A percentile compares a stretch with the other conserved stretches of the same genome.
phyloP scores from a whole-genome alignment of 2,329 filamentous ascomycete species.

The Colletotrichum viniferum region DNA sequence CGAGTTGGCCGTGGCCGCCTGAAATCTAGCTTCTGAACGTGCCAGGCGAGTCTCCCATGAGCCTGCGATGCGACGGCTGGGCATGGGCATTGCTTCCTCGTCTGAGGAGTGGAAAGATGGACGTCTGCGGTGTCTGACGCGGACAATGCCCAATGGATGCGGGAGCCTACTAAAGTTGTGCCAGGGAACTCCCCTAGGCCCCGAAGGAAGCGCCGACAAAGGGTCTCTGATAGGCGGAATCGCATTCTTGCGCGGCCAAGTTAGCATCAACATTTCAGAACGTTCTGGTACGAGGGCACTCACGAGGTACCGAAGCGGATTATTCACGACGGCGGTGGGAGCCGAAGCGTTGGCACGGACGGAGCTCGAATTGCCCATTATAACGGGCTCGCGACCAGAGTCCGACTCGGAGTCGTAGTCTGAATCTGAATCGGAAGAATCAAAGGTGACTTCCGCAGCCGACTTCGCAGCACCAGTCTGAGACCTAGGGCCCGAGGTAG shows the following conservation, averaged over 20 bases:
- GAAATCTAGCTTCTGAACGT: background rate
- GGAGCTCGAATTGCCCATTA: background rate
- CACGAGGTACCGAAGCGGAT: background rate
- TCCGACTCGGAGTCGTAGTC: background rate
- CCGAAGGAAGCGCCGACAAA: background rate
- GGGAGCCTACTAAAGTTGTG: background rate
- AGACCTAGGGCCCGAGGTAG: background rate
- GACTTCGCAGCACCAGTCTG: background rate
- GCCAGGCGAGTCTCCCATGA: background rate
- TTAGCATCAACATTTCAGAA: background rate
- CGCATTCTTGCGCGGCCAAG: background rate
- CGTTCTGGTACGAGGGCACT: background rate
- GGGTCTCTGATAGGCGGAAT: background rate
- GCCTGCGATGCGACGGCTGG: background rate
- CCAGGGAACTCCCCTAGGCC: background rate
- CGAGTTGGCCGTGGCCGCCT: background rate
- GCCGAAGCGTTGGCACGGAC: background rate
- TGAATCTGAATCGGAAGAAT: background rate
- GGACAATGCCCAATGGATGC: background rate
- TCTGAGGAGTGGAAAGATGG: background rate
- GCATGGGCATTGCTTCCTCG: background rate
- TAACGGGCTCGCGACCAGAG: background rate
- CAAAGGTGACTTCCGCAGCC: background rate
- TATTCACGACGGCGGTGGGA: background rate
- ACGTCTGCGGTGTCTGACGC: background rate